Evolutionary conservation across 345 rosid genomes (phyloP), one percentile per base, ranked within the genome.

Genomic region (Gossypium herbaceum): DNA sequence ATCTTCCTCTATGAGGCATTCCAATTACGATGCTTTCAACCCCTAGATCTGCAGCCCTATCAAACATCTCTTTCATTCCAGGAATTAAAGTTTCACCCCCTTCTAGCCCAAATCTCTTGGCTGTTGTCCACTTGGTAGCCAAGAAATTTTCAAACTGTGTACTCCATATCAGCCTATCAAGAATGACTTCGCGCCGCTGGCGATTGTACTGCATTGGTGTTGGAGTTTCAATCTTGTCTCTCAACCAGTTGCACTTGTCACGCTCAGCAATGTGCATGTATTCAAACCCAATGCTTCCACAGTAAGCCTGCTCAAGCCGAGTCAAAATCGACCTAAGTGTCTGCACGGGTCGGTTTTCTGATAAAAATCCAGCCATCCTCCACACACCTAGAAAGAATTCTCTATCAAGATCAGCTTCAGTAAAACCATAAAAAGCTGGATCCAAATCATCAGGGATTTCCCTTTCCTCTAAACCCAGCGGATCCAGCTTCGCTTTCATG

Each of bases 221-320:
- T 7, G 92, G 94, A 7, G 97, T 92, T 82, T 92, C 97, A 74
- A 92, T 90, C 79, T 86, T 92, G 77, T 92, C 93, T 81, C 97
- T 92, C 75, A 92, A 79, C 94, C 97, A 92, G 77, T 90, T 92
- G 68, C 94, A 90, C 80, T 92, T 83, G 0, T 92, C 87, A 45
- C 93, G 87, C 74, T 90, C 94, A n/a, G 92, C 85, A 79, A 92
- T 88, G 82, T 91, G 92, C 97, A 92, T 92, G 74, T 87, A 90
- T 83, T 88, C 97, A 52, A 77, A 92, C 62, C 97, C 97, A 64
- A 88, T 88, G 76, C 85, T 88, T 72, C 97, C 97, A 73, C 93
- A 92, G 78, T 90, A 92, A 72, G 97, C 94, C 78, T 90, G 94
- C 86, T 92, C 93, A 52, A 92, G 94, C 75, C 93, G 78, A 27